Base-by-base conservation (phyloP, 768 basidiomycete genomes). In the Boletus pseudo-olivaceus region DNA sequence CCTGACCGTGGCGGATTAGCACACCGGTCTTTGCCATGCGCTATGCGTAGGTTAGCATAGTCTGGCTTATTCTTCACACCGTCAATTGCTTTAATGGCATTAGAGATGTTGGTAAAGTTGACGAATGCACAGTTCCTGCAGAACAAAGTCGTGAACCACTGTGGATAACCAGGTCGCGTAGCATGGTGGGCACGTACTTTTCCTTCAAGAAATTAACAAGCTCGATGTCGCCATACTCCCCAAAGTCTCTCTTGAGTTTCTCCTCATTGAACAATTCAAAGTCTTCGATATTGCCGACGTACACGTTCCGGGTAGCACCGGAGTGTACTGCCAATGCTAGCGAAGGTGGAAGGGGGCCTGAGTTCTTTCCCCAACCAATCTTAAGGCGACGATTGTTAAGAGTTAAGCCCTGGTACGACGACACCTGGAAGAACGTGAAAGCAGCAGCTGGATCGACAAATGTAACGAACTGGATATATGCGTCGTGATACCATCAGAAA, bases 41-140 rank as follows among this genome's bases (percentile, higher is more conserved):
- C 88, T 54, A 99, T 90, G 38, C 93, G 87, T 60, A 98, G 74
- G 69, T 86, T 87, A 17, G 83, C 78, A 67, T 98, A 98, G 67
- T 98, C 95, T 2, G 91, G 83, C 67, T 93, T 90, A 66, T 79
- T 83, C 82, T 96, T 96, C 72, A 97, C 82, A 8, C 87, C 88
- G 53, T 98, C 96, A 64, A 98, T 95, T n/a, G 96, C 94, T 76
- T 98, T 98, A 78, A 94, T 93, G 12, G 94, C 93, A 66, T 95
- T 95, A 47, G 87, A 85, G 61, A 97, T 84, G 74, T 94, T 94
- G 33, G 93, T 96, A 62, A 94, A 96, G 76, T 96, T 97, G 65
- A 93, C 88, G 67, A 94, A 99, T 30, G 92, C 93, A 68, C 93
- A 95, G 74, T 93, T 93, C 82, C 91, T 94, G 23, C 14, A 56